Conservation (phyloP, 2,329 filamentous ascomycete species). For the Drechslerella dactyloides region DNA sequence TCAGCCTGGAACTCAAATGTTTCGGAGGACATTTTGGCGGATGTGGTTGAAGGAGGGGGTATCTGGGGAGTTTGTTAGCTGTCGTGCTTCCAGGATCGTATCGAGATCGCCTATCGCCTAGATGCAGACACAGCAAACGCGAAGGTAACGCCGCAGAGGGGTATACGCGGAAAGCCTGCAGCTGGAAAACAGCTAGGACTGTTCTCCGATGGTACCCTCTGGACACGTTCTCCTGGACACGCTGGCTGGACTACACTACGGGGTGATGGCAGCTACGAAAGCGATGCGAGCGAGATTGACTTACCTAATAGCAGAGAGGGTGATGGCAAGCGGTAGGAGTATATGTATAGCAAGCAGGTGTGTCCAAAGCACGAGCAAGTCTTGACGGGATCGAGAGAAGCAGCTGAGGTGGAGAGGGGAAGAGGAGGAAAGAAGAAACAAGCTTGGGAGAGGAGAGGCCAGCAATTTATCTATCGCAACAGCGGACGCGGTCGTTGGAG, state of each 20-base stretch:
- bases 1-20: constrained; percentile 99
- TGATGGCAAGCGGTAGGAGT: constrained; percentile 8
- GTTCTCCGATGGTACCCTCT: background rate
- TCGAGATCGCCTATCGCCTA: background rate
- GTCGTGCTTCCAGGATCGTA: background rate
- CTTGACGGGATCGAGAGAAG: background rate
- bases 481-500: constrained; percentile 12
- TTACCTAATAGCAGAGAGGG: constrained; percentile 12
- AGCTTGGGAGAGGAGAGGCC: constrained; percentile 30
- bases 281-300: background rate
- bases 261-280: background rate
- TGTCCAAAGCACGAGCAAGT: constrained; percentile 5
- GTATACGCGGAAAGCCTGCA: background rate
- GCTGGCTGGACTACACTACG: background rate
- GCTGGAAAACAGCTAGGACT: background rate
- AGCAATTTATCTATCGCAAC: constrained; percentile 33
- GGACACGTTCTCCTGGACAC: background rate
- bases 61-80: constrained; percentile 13
- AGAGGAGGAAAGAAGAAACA: constrained; percentile 22
- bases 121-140: constrained; percentile 5
- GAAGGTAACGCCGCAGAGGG: background rate
- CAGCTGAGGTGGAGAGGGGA: constrained; percentile 8
- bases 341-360: constrained; percentile 20
- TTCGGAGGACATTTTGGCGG: constrained; percentile 77
- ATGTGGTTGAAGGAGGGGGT: constrained; percentile 11